phyloP scores from a whole-genome alignment of 768 basidiomycete genomes.

The Tylopilus rubrobrunneus region DNA sequence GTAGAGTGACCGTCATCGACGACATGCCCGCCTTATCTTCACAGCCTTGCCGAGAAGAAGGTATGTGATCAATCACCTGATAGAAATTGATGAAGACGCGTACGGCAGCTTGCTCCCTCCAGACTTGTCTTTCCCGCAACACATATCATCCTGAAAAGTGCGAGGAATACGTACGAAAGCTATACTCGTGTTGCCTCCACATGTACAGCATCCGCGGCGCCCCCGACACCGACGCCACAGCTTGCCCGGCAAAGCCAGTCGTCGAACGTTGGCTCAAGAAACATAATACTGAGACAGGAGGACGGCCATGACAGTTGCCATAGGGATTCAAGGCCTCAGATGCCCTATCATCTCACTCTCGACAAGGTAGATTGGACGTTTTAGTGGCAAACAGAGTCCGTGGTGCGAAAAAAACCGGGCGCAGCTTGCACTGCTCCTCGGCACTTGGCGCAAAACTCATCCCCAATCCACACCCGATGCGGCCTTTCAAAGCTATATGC shows the following conservation, averaged over 20 bases:
- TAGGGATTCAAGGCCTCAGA: background rate
- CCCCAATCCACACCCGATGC: background rate
- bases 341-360: background rate
- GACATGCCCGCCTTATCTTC: background rate
- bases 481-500: background rate
- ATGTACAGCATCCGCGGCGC: slow-evolving; percentile 42
- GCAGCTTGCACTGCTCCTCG: background rate
- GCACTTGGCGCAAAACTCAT: background rate
- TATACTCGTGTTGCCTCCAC: slow-evolving; percentile 59
- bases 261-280: slow-evolving; percentile 57
- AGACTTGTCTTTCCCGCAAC: slow-evolving; percentile 58
- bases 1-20: background rate
- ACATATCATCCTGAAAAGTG: slow-evolving; percentile 66
- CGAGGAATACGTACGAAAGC: slow-evolving; percentile 42
- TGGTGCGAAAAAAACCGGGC: slow-evolving; percentile 3
- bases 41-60: slow-evolving; percentile 23
- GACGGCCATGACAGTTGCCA: background rate
- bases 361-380: background rate
- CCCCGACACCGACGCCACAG: slow-evolving; percentile 47
- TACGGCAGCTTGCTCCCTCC: slow-evolving; percentile 55
- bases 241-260: slow-evolving; percentile 54
- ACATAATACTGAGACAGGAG: slow-evolving; percentile 4
- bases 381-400: slow-evolving; percentile 6
- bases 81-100: background rate
- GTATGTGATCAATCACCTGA: slow-evolving; percentile 6